These are phyloP conservation scores for Xylaria sp. DNA, from an alignment of 2,329 filamentous ascomycete genomes.

Conservation along the genomic window DNA sequence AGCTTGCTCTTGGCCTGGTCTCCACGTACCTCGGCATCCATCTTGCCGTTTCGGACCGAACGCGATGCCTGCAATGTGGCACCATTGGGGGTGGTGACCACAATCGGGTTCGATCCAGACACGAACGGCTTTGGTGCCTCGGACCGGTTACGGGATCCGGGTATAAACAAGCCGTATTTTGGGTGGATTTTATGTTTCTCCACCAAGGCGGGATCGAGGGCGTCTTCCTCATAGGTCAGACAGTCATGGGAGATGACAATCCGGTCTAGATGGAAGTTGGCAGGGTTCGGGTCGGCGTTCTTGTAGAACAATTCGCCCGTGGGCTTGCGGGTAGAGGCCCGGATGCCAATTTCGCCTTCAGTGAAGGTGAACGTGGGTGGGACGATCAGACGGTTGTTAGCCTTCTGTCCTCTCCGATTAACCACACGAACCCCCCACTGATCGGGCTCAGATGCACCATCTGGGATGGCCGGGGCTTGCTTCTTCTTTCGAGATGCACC, in stretches of 20 bases:
- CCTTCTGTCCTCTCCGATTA: constrained; percentile 36
- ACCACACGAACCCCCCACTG: constrained; percentile 48
- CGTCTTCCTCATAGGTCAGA: constrained; percentile 42
- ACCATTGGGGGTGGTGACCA: constrained; percentile 45
- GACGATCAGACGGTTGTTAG: constrained; percentile 50
- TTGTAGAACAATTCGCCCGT: constrained; percentile 49
- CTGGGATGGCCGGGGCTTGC: constrained; percentile 35
- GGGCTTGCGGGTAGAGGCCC: constrained; percentile 53
- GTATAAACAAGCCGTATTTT: constrained; percentile 48
- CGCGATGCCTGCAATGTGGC: constrained; percentile 47
- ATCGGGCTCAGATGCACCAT: constrained; percentile 43
- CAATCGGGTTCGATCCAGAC: constrained; percentile 44
- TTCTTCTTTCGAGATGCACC: constrained; percentile 23
- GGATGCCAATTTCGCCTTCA: constrained; percentile 53
- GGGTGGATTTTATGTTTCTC: constrained; percentile 49
- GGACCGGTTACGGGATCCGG: constrained; percentile 41
- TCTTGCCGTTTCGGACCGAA: constrained; percentile 30
- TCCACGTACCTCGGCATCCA: constrained; percentile 27
- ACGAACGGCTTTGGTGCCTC: constrained; percentile 38
- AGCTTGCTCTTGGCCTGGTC: constrained; percentile 23
- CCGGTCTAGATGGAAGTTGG: constrained; percentile 50
- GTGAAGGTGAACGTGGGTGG: constrained; percentile 46
- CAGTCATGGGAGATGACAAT: constrained; percentile 50
- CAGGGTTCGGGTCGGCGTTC: constrained; percentile 50
- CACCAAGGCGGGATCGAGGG: constrained; percentile 48